These are phyloP conservation scores for Rhizomucor pusillus DNA, from an alignment of 371 early-diverging fungal genomes.

Conservation along the genomic window DNA sequence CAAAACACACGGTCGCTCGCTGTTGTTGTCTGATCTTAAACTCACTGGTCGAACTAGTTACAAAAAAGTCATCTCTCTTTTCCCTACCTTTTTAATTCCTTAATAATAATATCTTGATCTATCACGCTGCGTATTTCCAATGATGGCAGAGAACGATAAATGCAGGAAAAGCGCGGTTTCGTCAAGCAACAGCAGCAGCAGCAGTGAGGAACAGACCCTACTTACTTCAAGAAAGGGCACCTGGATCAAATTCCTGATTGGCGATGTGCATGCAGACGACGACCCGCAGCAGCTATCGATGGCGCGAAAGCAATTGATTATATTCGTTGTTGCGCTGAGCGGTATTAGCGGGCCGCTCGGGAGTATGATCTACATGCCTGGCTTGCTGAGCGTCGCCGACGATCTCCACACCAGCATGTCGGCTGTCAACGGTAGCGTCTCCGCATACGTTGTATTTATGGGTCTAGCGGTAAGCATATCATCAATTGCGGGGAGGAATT, in stretches of 20 bases:
- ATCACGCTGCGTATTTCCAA: too few relatives aligned
- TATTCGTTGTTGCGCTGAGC: slow-evolving; percentile 20
- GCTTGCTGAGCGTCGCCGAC: slow-evolving; percentile 27
- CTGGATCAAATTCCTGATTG: slow-evolving; percentile 15
- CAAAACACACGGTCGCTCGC: too few relatives aligned
- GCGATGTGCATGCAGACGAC: slow-evolving; percentile 20
- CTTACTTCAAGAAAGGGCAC: not conserved
- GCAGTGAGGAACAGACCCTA: too few relatives aligned
- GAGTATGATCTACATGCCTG: slow-evolving; percentile 45
- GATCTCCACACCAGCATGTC: slow-evolving; percentile 31
- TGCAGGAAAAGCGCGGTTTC: too few relatives aligned
- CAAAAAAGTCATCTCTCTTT: too few relatives aligned
- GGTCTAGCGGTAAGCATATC: slow-evolving; percentile 23
- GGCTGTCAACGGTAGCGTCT: slow-evolving; percentile 35
- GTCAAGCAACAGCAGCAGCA: too few relatives aligned
- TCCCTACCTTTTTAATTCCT: too few relatives aligned
- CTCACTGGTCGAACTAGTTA: too few relatives aligned
- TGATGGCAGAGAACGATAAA: too few relatives aligned
- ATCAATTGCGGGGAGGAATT: not conserved
- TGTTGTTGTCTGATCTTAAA: too few relatives aligned
- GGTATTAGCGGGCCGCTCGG: slow-evolving; percentile 36
- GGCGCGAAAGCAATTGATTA: slow-evolving; percentile 32
- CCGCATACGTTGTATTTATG: slow-evolving; percentile 36
- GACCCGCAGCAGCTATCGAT: slow-evolving; percentile 36
- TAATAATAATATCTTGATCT: too few relatives aligned